Percentiles rank a stretch among this genome's conserved stretches.
Evolutionary conservation across 352 stramenopile species (phyloP).

Genomic region (Phytophthora palmivora): DNA sequence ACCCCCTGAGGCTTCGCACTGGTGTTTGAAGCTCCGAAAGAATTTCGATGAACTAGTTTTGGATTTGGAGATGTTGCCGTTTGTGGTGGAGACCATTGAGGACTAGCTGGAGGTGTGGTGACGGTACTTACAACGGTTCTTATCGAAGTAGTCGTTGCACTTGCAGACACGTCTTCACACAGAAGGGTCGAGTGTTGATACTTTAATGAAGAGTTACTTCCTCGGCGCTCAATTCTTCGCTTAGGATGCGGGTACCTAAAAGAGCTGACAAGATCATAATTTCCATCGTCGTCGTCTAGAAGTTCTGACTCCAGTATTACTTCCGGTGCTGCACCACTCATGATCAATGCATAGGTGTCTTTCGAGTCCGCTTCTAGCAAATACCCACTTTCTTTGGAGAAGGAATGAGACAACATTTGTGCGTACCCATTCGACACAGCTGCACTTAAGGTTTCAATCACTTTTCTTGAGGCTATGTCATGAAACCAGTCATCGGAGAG

Average conservation of each 20-base stretch:
- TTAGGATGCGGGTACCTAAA: constrained; percentile 39
- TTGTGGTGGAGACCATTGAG: not conserved
- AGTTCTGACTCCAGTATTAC: constrained; percentile 42
- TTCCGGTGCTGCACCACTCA: constrained; percentile 37
- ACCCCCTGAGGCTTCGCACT: constrained; percentile 20
- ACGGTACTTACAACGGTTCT: not conserved
- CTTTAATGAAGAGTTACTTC: constrained; percentile 14
- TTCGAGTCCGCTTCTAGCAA: not conserved
- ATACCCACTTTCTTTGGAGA: not conserved
- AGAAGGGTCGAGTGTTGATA: constrained; percentile 7
- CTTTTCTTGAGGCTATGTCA: constrained; percentile 18
- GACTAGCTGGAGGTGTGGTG: not conserved
- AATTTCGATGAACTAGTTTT: constrained; percentile 17
- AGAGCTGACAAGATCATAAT: constrained; percentile 38
- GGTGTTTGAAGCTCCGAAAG: not conserved
- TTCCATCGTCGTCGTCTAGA: constrained; percentile 26
- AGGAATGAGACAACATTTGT: not conserved
- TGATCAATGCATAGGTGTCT: constrained; percentile 46
- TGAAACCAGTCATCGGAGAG: constrained; percentile 55
- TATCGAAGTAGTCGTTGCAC: too few relatives aligned
- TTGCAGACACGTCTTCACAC: constrained; percentile 5
- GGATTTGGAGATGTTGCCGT: constrained; percentile 15
- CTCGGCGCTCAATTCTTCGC: constrained; percentile 5
- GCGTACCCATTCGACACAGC: constrained; percentile 2
- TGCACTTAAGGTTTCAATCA: not conserved